These are phyloP conservation scores for Borealophlyctis nickersoniae DNA, from an alignment of 192 early-diverging fungal genomes.

Conservation along the genomic window DNA sequence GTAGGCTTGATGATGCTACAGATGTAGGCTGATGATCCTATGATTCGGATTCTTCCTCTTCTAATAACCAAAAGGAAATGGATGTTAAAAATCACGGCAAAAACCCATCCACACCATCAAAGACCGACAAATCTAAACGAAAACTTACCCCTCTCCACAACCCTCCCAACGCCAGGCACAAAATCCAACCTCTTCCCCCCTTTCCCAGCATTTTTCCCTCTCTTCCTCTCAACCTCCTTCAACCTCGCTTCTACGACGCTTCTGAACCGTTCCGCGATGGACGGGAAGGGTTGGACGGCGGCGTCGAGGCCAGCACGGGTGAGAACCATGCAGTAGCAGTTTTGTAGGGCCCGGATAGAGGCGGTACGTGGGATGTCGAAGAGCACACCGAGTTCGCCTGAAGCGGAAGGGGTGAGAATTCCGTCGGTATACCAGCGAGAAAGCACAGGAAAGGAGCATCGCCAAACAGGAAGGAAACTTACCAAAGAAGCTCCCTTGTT, in stretches of 20 bases:
- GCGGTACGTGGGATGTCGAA: conserved; percentile 48
- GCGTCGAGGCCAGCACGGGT: conserved; percentile 34
- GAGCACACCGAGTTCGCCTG: conserved; percentile 46
- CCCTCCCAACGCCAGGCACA: not conserved
- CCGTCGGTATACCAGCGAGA: not conserved
- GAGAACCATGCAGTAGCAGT: conserved; percentile 44
- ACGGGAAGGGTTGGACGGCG: conserved; percentile 35
- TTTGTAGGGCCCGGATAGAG: conserved; percentile 38
- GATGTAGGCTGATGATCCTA: no score
- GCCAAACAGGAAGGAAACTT: not conserved
- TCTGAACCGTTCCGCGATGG: conserved; percentile 32
- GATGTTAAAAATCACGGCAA: no score
- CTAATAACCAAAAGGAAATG: no score
- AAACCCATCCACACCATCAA: no score
- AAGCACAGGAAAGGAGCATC: no score
- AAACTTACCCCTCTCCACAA: not conserved
- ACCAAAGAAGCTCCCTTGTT: conserved; percentile 47
- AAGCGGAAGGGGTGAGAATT: not conserved
- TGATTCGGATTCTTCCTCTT: no score
- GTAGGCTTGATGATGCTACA: no score
- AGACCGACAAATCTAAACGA: no score
- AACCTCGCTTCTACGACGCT: conserved; percentile 33
- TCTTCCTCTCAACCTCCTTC: conserved; percentile 27
- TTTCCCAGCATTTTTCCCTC: not conserved
- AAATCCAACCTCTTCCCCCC: not conserved